A percentile compares a stretch with the other conserved stretches of the same genome.
Conservation (phyloP, 208 protist genomes). For the Spironucleus salmonicida region DNA sequence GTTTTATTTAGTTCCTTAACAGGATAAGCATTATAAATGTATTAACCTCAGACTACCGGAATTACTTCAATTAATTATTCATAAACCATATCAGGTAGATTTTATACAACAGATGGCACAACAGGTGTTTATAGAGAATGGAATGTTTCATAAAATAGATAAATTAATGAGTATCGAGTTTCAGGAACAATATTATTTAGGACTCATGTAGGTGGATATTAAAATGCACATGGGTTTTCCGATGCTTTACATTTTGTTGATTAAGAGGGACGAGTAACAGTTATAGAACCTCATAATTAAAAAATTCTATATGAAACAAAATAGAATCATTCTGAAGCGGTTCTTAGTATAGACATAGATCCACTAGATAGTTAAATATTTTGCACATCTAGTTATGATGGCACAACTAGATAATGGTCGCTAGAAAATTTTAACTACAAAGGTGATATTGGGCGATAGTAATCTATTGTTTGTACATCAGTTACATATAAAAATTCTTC, state of each 20-base stretch:
- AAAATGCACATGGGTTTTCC: not conserved
- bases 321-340: not conserved
- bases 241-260: not conserved
- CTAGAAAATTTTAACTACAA: not conserved
- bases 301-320: not conserved
- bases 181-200: not conserved
- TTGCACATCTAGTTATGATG: no score
- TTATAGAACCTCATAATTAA: not conserved
- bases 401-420: not conserved
- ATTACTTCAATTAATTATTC: not conserved
- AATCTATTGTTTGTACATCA: not conserved
- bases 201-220: not conserved
- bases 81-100: not conserved
- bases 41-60: not conserved
- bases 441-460: not conserved
- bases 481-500: not conserved
- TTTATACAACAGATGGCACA: not conserved
- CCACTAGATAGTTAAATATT: no score
- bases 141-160: not conserved
- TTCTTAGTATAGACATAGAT: not conserved
- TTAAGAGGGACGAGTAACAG: not conserved
- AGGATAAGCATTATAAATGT: not conserved
- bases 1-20: not conserved
- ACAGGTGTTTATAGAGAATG: not conserved
- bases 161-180: not conserved